A percentile compares a stretch with the other conserved stretches of the same genome.
Conservation (phyloP, 495 filamentous ascomycete genomes). For the Penicillium chermesinum region DNA sequence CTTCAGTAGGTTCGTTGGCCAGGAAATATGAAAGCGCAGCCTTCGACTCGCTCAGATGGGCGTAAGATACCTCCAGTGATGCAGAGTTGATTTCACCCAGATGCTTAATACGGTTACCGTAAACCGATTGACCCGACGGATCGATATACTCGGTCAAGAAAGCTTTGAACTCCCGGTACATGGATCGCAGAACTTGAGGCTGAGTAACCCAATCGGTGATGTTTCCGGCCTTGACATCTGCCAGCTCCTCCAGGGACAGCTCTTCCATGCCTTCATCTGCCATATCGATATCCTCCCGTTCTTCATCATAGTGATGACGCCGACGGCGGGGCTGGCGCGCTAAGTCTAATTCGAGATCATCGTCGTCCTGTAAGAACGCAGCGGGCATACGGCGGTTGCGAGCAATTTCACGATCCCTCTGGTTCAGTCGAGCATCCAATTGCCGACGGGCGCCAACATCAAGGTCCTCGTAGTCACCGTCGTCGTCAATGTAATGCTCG, state of each 20-base stretch:
- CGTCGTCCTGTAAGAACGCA: slow-evolving; percentile 86
- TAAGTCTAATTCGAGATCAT: slow-evolving; percentile 76
- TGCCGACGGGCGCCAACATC: slow-evolving; percentile 65
- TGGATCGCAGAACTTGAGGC: slow-evolving; percentile 84
- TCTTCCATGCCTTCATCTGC: slow-evolving; percentile 91
- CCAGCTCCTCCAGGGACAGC: slow-evolving; percentile 82
- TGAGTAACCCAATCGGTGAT: slow-evolving; percentile 92
- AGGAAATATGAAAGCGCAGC: slow-evolving; percentile 98
- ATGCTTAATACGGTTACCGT: slow-evolving; percentile 85
- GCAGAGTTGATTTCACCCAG: slow-evolving; percentile 96
- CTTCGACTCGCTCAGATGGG: slow-evolving; percentile 81
- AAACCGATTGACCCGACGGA: slow-evolving; percentile 79
- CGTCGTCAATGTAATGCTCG: slow-evolving; percentile 72
- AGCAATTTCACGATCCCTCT: slow-evolving; percentile 74
- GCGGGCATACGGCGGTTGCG: slow-evolving; percentile 70
- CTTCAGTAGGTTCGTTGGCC: slow-evolving; percentile 88
- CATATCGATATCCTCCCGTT: slow-evolving; percentile 83
- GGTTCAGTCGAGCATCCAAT: slow-evolving; percentile 77
- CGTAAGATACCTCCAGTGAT: slow-evolving; percentile 92
- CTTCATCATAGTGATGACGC: slow-evolving; percentile 87
- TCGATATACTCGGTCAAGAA: slow-evolving; percentile 97
- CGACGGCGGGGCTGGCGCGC: slow-evolving; percentile 74
- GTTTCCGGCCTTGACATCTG: slow-evolving; percentile 89
- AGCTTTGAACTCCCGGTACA: slow-evolving; percentile 93
- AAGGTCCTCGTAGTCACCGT: slow-evolving; percentile 69